Conservation (phyloP, 768 basidiomycete genomes). For the Dioszegia crocea region DNA sequence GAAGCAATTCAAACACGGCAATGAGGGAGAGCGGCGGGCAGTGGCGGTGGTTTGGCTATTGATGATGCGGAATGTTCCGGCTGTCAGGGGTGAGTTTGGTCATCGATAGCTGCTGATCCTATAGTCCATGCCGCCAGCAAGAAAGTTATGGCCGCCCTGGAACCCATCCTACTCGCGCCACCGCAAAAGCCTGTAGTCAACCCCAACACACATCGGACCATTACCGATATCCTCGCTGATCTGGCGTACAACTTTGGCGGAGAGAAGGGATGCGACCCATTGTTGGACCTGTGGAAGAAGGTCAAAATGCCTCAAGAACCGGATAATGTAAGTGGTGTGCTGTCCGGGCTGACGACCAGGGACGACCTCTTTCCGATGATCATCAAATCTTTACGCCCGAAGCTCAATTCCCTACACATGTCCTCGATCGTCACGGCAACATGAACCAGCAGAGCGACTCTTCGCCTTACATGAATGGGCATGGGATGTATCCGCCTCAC, state of each 20-base stretch:
- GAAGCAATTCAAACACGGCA: constrained; percentile 69
- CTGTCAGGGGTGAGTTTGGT: constrained; percentile 53
- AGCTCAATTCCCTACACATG: constrained; percentile 62
- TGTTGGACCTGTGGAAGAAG: constrained; percentile 71
- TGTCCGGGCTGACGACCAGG: constrained; percentile 18
- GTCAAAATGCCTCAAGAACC: constrained; percentile 76
- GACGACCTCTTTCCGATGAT: constrained; percentile 38
- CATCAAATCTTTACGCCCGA: constrained; percentile 48
- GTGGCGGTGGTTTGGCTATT: constrained; percentile 69
- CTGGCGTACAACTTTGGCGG: constrained; percentile 65
- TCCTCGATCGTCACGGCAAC: neutral
- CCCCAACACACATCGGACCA: constrained; percentile 18
- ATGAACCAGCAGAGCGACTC: neutral
- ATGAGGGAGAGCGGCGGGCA: constrained; percentile 23
- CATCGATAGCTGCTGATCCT: neutral
- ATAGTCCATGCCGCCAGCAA: constrained; percentile 32
- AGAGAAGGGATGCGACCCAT: constrained; percentile 54
- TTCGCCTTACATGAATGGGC: constrained; percentile 13
- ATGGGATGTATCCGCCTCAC: constrained; percentile 28
- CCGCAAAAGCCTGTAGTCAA: constrained; percentile 30
- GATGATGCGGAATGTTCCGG: constrained; percentile 76
- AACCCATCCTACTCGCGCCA: constrained; percentile 31
- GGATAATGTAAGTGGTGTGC: constrained; percentile 61
- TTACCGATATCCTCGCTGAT: constrained; percentile 76
- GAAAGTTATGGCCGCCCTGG: constrained; percentile 29